These are phyloP conservation scores for Colletotrichum cuscutae DNA, from an alignment of 2,329 filamentous ascomycete species.

Conservation along the genomic window DNA sequence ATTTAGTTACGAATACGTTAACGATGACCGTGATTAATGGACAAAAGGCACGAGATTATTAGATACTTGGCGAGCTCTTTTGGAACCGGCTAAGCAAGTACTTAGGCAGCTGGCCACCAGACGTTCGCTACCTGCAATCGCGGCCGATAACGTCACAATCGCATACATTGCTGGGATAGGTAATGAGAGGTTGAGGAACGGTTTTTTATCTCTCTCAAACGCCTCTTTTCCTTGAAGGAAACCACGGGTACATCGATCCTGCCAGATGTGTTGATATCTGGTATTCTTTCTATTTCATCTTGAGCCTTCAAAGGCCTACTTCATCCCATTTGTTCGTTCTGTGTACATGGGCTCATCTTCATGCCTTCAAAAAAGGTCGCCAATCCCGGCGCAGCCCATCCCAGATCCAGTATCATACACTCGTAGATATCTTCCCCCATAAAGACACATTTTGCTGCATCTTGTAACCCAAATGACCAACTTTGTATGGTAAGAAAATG, in stretches of 20 bases:
- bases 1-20: too few species aligned
- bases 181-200: neutral
- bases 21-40: too few species aligned
- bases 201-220: neutral
- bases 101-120: too few species aligned
- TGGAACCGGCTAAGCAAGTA: too few species aligned
- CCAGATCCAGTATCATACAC: conserved; percentile 13
- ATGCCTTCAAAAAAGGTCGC: neutral
- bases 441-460: neutral
- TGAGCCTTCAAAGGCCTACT: neutral
- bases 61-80: too few species aligned
- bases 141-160: too few species aligned
- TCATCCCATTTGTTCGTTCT: neutral
- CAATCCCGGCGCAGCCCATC: neutral
- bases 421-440: conserved; percentile 19
- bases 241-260: neutral
- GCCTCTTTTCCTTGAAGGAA: neutral
- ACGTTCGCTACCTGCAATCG: too few species aligned
- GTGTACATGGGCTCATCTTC: neutral
- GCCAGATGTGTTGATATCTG: neutral
- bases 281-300: neutral
- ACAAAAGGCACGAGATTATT: too few species aligned
- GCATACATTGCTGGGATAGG: too few species aligned
- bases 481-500: neutral
- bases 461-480: neutral